Base-by-base conservation (phyloP, 2,329 filamentous ascomycete genomes). In the Xylaria digitata region DNA sequence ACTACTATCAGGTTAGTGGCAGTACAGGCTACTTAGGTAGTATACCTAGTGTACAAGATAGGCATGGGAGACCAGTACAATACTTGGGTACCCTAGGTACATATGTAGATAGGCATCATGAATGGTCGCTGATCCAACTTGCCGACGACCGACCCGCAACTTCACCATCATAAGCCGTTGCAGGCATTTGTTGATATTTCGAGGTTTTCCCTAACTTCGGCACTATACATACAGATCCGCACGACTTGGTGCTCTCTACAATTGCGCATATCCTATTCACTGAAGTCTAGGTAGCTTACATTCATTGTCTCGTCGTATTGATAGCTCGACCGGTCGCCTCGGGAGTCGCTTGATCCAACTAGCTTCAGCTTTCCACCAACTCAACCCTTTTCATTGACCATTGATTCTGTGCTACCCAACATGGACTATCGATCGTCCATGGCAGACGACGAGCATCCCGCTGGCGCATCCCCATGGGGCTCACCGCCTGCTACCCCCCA, bases 351-450 rank as follows among this genome's bases (percentile, higher is more conserved):
- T 13, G 34, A 48, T 46, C 17, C n/a, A 49, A 34, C 26, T 58
- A 40, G 58, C 65, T 55, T 53, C 42, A 59, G 50, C 67, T 49
- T 40, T 56, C 46, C 48, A 63, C 63, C 57, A 23, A 50, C 54
- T 52, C 60, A 43, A 63, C 56, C 53, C 26, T 45, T 52, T 61
- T 37, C 32, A 17, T 54, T 64, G 32, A 63, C 69, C 57, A 49
- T 40, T 58, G 66, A 19, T 37, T 48, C 46, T 34, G 57, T 30
- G 34, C 60, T 59, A 34, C 32, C 65, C 70, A 74, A 75, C 70
- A 89, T 89, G 86, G 86, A 89, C 78, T 89, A 88, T 77, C 85
- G 83, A 77, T 78, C 85, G 69, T 83, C 85, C 15, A 85, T 87
- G 72, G 75, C 83, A 75, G 86, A 88, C 71, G 79, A 80, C 58